Percentiles rank a stretch among this genome's conserved stretches.
phyloP scores from a whole-genome alignment of 345 rosid species.

The Sapria himalayana region DNA sequence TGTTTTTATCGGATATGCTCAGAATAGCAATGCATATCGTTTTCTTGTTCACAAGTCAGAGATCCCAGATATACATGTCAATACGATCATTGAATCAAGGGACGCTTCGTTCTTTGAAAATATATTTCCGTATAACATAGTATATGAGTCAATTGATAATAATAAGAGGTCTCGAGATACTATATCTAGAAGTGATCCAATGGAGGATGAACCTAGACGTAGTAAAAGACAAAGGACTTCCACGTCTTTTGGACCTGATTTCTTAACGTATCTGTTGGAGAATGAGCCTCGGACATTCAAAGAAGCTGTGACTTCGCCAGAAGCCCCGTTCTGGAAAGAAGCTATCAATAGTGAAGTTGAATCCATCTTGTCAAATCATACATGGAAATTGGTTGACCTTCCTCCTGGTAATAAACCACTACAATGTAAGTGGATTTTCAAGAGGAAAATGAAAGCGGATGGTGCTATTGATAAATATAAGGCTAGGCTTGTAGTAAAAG shows the following conservation, averaged over 20 bases:
- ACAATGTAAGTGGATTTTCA: slow-evolving; percentile 1
- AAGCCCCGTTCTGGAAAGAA: neutral
- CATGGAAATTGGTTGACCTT: neutral
- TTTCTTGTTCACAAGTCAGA: neutral
- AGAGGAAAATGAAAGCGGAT: neutral
- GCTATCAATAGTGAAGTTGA: neutral
- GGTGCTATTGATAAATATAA: neutral
- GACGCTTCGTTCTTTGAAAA: neutral
- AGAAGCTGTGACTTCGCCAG: neutral
- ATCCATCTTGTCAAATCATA: neutral
- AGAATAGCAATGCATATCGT: neutral
- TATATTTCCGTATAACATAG: neutral
- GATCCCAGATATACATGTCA: neutral
- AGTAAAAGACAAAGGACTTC: neutral
- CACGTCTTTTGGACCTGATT: neutral
- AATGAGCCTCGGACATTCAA: neutral
- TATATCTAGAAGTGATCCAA: neutral
- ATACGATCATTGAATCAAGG: neutral
- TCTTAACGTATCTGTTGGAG: neutral
- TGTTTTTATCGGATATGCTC: slow-evolving; percentile 1
- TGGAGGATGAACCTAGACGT: neutral
- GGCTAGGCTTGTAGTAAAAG: neutral
- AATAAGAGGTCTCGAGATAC: neutral
- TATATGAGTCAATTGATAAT: neutral
- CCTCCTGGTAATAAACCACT: neutral